These are phyloP conservation scores for Exidia glandulosa DNA, from an alignment of 768 basidiomycete genomes.

Conservation along the genomic window DNA sequence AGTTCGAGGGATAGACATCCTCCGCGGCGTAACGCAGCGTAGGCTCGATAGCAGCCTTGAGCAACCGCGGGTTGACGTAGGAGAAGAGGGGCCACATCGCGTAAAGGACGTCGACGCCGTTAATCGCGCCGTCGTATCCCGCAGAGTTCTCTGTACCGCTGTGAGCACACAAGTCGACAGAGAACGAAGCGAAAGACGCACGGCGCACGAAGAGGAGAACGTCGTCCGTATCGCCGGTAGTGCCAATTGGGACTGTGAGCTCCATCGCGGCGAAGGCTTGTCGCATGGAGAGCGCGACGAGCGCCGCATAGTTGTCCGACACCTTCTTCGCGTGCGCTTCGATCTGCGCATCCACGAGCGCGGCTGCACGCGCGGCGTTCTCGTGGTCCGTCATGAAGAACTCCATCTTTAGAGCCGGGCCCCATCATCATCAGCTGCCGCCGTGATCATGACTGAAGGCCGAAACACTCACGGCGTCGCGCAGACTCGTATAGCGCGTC, in stretches of 20 bases:
- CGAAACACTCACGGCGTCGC: background rate
- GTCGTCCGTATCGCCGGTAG: slow-evolving; percentile 3
- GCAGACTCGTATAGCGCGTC: background rate
- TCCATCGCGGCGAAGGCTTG: slow-evolving; percentile 13
- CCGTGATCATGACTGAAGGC: background rate
- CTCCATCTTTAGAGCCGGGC: background rate
- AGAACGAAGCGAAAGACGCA: slow-evolving; percentile 4
- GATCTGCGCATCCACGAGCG: slow-evolving; percentile 6
- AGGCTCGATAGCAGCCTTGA: background rate
- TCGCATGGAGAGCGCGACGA: slow-evolving; percentile 10
- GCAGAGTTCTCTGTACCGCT: too few relatives aligned
- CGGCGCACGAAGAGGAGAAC: slow-evolving; percentile 8
- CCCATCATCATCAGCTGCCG: background rate
- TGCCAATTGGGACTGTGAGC: slow-evolving; percentile 4
- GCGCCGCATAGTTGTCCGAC: slow-evolving; percentile 11
- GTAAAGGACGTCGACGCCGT: slow-evolving; percentile 12
- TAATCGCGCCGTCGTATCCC: background rate
- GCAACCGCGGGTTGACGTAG: slow-evolving; percentile 11
- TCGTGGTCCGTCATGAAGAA: slow-evolving; percentile 4
- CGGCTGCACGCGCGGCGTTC: background rate
- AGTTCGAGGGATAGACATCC: background rate
- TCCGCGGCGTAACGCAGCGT: background rate
- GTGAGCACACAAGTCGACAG: background rate
- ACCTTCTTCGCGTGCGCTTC: slow-evolving; percentile 3
- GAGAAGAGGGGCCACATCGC: slow-evolving; percentile 8